Evolutionary conservation across 768 basidiomycete genomes (phyloP).

Genomic region (Galerina sulciceps): DNA sequence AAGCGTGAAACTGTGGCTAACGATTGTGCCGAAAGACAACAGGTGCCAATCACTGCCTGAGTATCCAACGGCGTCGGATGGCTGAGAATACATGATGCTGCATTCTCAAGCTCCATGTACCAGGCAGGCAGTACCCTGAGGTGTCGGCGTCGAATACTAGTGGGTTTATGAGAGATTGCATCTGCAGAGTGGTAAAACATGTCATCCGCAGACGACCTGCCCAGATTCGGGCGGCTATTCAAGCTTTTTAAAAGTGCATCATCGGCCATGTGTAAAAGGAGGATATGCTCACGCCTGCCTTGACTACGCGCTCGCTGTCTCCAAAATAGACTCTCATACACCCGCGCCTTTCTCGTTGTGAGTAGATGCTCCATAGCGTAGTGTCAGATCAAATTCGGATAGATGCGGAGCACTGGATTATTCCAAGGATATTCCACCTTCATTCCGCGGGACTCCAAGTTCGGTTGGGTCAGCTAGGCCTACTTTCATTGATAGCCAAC

Average conservation of each 20-base stretch:
- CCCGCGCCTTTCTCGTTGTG: constrained; percentile 4
- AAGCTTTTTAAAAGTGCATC: not conserved
- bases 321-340: not conserved
- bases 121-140: no score
- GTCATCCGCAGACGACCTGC: not conserved
- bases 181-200: not conserved
- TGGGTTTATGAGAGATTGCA: constrained; percentile 1
- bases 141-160: not conserved
- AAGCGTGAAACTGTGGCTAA: not conserved
- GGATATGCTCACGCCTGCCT: not conserved
- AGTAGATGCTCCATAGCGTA: constrained; percentile 1
- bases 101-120: no score
- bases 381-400: constrained; percentile 5
- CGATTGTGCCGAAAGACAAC: not conserved
- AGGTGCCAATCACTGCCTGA: not conserved
- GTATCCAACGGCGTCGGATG: not conserved
- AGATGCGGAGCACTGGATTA: constrained; percentile 11
- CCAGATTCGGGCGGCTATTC: not conserved
- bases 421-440: constrained; percentile 1
- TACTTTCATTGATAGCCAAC: not conserved
- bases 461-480: not conserved
- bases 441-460: not conserved
- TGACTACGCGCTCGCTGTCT: constrained; percentile 12
- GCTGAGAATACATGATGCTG: no score
- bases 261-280: not conserved